Evolutionary conservation across 1,284 basidiomycete species (phyloP).

Genomic region (Ganoderma sinense): DNA sequence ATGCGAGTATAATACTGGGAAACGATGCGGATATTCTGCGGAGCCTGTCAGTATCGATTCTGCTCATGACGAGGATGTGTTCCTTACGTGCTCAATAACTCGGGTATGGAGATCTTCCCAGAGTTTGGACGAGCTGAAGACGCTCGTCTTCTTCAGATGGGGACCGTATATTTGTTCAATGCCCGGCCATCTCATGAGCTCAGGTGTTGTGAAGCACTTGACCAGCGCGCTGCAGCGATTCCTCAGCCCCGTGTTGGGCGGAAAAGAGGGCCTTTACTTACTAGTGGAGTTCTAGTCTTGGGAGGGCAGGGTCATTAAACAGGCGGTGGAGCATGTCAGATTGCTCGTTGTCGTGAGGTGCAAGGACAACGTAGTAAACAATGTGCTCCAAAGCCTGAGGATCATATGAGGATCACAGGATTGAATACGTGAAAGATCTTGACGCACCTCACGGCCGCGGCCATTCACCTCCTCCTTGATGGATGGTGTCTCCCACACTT

Average conservation of each 20-base stretch:
- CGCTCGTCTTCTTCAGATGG: constrained; percentile 80
- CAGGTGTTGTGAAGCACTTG: constrained; percentile 96
- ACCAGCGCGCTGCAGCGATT: constrained; percentile 79
- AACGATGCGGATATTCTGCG: constrained; percentile 94
- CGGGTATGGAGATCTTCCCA: constrained; percentile 98
- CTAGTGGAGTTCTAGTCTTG: constrained; percentile 89
- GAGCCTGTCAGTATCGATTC: constrained; percentile 4
- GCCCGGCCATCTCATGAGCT: constrained; percentile 99
- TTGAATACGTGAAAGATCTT: not conserved
- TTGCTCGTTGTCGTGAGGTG: constrained; percentile 97
- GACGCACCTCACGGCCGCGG: constrained; percentile 78
- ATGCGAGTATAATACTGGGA: constrained; percentile 96
- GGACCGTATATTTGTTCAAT: constrained; percentile 91
- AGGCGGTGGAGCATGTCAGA: constrained; percentile 95
- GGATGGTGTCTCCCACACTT: constrained; percentile 94
- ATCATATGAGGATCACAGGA: constrained; percentile 17
- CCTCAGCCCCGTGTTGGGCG: constrained; percentile 14
- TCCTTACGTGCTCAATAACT: constrained; percentile 93
- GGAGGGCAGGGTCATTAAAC: constrained; percentile 78
- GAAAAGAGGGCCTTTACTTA: constrained; percentile 49
- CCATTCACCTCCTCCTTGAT: constrained; percentile 83
- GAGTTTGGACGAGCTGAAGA: constrained; percentile 83
- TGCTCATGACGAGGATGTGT: not conserved
- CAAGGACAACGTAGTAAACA: constrained; percentile 93
- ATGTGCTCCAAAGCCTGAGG: constrained; percentile 89